Base-by-base conservation (phyloP, 257 asterid species). In the Solanum ahanhuiri region DNA sequence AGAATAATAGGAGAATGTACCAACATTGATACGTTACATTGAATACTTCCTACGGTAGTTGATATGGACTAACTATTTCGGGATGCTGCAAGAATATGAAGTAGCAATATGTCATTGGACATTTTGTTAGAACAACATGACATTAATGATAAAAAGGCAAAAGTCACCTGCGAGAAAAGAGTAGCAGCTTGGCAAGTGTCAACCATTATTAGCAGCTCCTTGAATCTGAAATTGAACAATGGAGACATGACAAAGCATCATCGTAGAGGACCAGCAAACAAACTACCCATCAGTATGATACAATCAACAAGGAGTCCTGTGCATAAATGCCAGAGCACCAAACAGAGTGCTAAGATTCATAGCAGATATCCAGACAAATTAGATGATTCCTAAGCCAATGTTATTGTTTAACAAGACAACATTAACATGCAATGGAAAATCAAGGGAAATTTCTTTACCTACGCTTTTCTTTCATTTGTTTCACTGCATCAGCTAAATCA, bases 151-250 rank as follows among this genome's bases (percentile, higher is more conserved):
- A 45, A 45, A 86, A 84, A 64, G 17, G 35, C 45, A 72, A 86
- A 69, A 86, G 88, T 87, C 87, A 95, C 99, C 94, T 97, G 98
- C 88, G 96, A 92, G 92, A 95, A 97, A 63, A 94, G 97, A 51
- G 99, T 97, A 87, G 98, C 98, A n/a, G 99, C 99, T 91, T 95
- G 99, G 91, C 99, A 95, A 88, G 99, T 97, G 89, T 97, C 99
- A 71, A 95, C 98, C 99, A 97, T 95, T 84, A 97, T 97, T 89
- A 97, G 88, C 91, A 97, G 93, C 93, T 95, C 99, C 94, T 97
- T 95, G 88, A 97, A 97, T 92, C 98, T 95, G 93, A 81, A 89
- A 87, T 83, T 33, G 58, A 88, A 86, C 54, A 84, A 88, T 83
- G 70, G 84, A 87, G 85, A 86, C 51, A 25, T 28, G 58, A 43